Evolutionary conservation across 2,329 filamentous ascomycete species (phyloP), one percentile per base, ranked within the genome.

Genomic region (Cladosporium halotolerans): DNA sequence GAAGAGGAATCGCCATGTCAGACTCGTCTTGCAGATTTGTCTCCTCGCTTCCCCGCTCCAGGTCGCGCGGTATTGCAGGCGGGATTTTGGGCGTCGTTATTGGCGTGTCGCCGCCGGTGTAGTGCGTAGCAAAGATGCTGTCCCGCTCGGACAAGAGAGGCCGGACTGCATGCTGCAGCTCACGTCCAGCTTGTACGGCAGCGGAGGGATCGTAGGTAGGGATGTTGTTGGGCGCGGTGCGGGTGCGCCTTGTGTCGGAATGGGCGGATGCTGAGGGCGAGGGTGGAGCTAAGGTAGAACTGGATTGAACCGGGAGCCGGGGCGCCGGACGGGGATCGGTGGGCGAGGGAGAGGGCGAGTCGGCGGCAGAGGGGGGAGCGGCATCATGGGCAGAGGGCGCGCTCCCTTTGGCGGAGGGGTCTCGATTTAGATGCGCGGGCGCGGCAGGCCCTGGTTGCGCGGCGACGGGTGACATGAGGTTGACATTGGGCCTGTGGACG

Each of bases 61-160:
- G 13, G 39, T 34, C 44, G 31, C 52, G 52, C 45, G 48, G 45
- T 36, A 31, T 23, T 39, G 13, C 32, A 42, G 40, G 28, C 39
- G 31, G 23, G 53, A 43, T 50, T 33, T 39, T 56, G 28, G 70
- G 70, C 56, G 63, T 68, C 54, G 67, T 62, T 53, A 64, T 65
- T 58, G 76, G 74, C 62, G 71, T 77, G 57, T 77, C 76, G 51
- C 76, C 74, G 55, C 73, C 72, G 1, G 78, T 68, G 66, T 83
- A 84, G 59, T 80, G 79, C 33, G 80, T 83, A 49, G 81, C 80
- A 63, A 83, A 83, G 65, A 84, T 83, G 67, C 77, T 81, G 66
- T 84, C 81, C 61, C 81, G 71, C 67, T 84, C 81, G 23, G 79
- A 80, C 58, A 83, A 71, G 68, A 79, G 79, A 45, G 79, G 79